Base-by-base conservation (phyloP, 345 rosid genomes). In the Aquilaria sinensis region DNA sequence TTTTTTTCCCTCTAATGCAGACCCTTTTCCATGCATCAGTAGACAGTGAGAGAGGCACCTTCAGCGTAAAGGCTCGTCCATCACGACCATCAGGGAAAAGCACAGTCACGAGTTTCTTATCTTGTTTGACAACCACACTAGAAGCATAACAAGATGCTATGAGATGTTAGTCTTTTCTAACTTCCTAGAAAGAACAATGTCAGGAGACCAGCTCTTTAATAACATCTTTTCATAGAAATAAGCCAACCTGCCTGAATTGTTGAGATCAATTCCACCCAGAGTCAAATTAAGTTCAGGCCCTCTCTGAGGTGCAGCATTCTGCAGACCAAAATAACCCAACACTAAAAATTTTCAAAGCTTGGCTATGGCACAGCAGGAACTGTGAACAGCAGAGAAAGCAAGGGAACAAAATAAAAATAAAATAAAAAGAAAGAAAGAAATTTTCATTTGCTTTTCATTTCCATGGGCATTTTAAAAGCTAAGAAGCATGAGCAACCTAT, bases 241-340 rank as follows among this genome's bases (percentile, higher is more conserved):
- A 78, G 83, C 97, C 84, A 77, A 91, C 97, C 97, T 91, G 93
- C 97, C 97, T 88, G 97, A 86, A 83, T 81, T 91, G 96, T 91
- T 88, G 86, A 91, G 97, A 76, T 91, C 97, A 74, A 91, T 88
- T 63, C 96, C 92, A 71, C 96, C 96, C 50, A 88, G 89, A 29
- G 86, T 91, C 68, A 86, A 75, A 75, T 85, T 85, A 45, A 81
- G 87, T 80, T 88, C 96, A 81, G 82, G 55, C 57, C 92, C 87
- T 62, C 63, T 85, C 74, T 83, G 92, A 62, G 85, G 81, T 62
- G 70, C 65, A 65, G 81, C 86, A 67, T 69, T 88, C 96, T 83
- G 85, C 64, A 73, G 56, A 67, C 31, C 47, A 50, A 60, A 62
- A 68, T 71, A 49, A 61, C 55, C 66, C 33, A 53, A 45, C 15